These are phyloP conservation scores for Herpetomonas tarakana DNA, from an alignment of 208 protist species.

Conservation along the genomic window DNA sequence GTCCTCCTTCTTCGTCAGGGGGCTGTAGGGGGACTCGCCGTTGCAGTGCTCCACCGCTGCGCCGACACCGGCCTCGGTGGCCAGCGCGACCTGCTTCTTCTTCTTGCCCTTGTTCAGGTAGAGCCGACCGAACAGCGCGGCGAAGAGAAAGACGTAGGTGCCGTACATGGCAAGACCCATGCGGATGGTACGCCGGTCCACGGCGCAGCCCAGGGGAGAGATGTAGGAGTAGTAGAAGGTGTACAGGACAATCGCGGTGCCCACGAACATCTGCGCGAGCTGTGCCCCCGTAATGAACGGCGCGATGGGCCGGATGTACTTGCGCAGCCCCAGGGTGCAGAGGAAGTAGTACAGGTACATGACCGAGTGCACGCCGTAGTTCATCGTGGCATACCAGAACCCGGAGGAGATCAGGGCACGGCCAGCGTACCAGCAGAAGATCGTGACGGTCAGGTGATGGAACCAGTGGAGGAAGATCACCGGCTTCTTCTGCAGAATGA, in stretches of 20 bases:
- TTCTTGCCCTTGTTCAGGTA: slow-evolving; percentile 19
- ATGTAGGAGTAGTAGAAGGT: slow-evolving; percentile 15
- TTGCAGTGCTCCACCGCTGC: neutral
- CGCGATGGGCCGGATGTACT: slow-evolving; percentile 47
- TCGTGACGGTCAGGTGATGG: slow-evolving; percentile 88
- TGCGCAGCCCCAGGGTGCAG: slow-evolving; percentile 27
- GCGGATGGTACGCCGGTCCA: slow-evolving; percentile 31
- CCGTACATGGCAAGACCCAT: slow-evolving; percentile 87
- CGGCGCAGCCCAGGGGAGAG: slow-evolving; percentile 29
- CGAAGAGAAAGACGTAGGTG: slow-evolving; percentile 87
- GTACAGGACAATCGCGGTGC: slow-evolving; percentile 66
- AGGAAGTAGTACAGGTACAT: slow-evolving; percentile 95
- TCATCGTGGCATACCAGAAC: slow-evolving; percentile 86
- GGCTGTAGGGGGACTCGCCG: too few relatives aligned
- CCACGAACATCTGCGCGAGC: slow-evolving; percentile 92
- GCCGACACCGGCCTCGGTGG: neutral
- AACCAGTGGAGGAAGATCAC: slow-evolving; percentile 86
- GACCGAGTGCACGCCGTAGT: slow-evolving; percentile 89
- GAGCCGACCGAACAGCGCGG: slow-evolving; percentile 47
- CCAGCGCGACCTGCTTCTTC: neutral
- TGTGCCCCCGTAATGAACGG: slow-evolving; percentile 75
- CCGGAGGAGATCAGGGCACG: slow-evolving; percentile 24
- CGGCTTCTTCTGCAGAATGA: slow-evolving; percentile 72
- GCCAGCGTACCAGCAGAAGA: slow-evolving; percentile 88
- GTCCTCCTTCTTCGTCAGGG: too few relatives aligned